Conservation (phyloP, 2,329 filamentous ascomycete species). For the Cladosporium sp. region DNA sequence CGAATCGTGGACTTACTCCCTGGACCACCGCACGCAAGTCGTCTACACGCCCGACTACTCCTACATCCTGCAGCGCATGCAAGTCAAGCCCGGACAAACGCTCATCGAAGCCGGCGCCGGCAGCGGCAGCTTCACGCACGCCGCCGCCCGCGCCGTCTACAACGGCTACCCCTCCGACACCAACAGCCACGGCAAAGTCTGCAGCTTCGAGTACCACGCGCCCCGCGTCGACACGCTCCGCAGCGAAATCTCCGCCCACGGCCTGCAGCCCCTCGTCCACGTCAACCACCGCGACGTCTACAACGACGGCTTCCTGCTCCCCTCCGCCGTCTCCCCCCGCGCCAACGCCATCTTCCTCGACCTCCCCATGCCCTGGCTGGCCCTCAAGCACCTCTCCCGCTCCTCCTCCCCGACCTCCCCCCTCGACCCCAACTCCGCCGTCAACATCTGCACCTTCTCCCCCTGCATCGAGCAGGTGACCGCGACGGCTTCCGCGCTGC, state of each 20-base stretch:
- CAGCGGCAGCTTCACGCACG: constrained; percentile 79
- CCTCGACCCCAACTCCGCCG: constrained; percentile 64
- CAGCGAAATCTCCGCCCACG: constrained; percentile 63
- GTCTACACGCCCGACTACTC: constrained; percentile 85
- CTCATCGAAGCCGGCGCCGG: constrained; percentile 78
- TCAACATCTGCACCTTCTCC: constrained; percentile 87
- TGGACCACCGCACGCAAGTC: constrained; percentile 78
- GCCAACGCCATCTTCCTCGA: constrained; percentile 73
- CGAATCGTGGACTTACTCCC: constrained; percentile 72
- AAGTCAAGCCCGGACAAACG: constrained; percentile 63
- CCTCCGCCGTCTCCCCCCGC: constrained; percentile 37
- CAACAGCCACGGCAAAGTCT: constrained; percentile 56
- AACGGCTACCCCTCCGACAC: constrained; percentile 53
- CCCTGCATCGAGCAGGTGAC: constrained; percentile 96
- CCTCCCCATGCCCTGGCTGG: constrained; percentile 74
- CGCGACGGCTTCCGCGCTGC: constrained; percentile 72
- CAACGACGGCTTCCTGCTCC: constrained; percentile 61
- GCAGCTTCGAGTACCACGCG: constrained; percentile 77
- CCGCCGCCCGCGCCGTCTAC: constrained; percentile 68
- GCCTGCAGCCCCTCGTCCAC: constrained; percentile 58
- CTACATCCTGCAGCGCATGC: constrained; percentile 71
- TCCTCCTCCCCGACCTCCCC: constrained; percentile 35
- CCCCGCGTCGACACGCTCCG: constrained; percentile 63
- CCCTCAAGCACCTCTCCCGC: constrained; percentile 67
- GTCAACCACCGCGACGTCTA: constrained; percentile 78